phyloP scores from a whole-genome alignment of 225 moss, liverwort and hornwort genomes.

The Anthoceros angustus region DNA sequence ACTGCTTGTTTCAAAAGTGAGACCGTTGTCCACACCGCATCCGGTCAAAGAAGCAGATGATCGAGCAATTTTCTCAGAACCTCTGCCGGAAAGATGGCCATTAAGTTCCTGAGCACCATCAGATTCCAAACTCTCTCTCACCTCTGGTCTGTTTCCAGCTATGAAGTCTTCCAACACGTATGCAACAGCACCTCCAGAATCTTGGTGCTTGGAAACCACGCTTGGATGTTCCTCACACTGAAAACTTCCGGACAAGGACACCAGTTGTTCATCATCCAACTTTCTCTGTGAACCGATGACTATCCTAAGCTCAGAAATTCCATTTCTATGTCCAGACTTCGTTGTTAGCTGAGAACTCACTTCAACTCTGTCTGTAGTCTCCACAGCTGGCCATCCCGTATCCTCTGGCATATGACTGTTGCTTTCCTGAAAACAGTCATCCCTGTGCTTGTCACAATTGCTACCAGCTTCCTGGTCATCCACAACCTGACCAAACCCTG shows the following conservation, averaged over 20 bases:
- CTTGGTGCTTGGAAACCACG: neutral
- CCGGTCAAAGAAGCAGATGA: neutral
- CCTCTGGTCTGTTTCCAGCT: neutral
- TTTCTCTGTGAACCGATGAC: too few relatives aligned
- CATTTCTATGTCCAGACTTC: too few relatives aligned
- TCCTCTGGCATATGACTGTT: too few relatives aligned
- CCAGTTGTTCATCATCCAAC: neutral
- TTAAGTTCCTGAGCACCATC: neutral
- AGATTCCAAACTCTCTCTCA: neutral
- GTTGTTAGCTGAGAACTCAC: too few relatives aligned
- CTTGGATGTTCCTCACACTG: neutral
- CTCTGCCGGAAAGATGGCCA: neutral
- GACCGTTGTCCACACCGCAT: neutral
- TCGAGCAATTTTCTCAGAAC: neutral
- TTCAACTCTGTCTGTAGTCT: too few relatives aligned
- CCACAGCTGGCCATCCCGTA: too few relatives aligned
- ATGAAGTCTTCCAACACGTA: neutral
- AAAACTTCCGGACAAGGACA: neutral
- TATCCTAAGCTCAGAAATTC: too few relatives aligned
- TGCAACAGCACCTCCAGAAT: neutral
- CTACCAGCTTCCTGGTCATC: too few relatives aligned
- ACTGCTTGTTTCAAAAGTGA: neutral
- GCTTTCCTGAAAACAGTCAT: too few relatives aligned
- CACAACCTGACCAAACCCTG: too few relatives aligned
- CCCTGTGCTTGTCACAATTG: too few relatives aligned